phyloP scores from a whole-genome alignment of 345 rosid genomes.

The Eucalyptus paniculata region DNA sequence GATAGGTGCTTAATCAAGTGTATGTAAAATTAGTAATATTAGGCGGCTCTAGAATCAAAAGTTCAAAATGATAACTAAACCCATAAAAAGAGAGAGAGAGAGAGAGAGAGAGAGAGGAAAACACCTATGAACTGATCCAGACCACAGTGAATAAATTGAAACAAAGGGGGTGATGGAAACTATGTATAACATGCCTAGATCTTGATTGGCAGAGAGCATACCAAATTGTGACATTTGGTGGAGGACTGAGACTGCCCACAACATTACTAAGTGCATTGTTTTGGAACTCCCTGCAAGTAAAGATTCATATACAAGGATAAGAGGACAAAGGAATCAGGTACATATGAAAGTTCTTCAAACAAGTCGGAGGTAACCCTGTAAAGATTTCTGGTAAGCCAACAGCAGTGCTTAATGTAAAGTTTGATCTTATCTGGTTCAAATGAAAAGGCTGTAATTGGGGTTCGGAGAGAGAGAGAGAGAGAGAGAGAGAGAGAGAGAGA shows the following conservation, averaged over 20 bases:
- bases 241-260: constrained; percentile 26
- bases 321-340: too few species aligned
- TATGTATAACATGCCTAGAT: background rate
- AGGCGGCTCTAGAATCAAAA: background rate
- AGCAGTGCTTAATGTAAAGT: background rate
- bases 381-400: too few species aligned
- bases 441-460: background rate
- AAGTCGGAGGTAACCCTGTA: too few species aligned
- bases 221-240: constrained; percentile 37
- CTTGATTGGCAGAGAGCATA: background rate
- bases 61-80: background rate
- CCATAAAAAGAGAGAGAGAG: background rate
- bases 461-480: background rate
- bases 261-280: constrained; percentile 32
- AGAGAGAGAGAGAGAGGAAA: background rate
- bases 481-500: background rate
- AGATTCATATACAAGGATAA: background rate
- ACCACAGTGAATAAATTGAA: background rate
- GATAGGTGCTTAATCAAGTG: background rate
- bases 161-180: background rate
- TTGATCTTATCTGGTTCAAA: background rate
- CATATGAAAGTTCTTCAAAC: too few species aligned
- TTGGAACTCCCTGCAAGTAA: constrained; percentile 31
- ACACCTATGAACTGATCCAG: background rate
- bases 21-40: background rate